phyloP scores from a whole-genome alignment of 169 alveolate species.

The Cytauxzoon felis region DNA sequence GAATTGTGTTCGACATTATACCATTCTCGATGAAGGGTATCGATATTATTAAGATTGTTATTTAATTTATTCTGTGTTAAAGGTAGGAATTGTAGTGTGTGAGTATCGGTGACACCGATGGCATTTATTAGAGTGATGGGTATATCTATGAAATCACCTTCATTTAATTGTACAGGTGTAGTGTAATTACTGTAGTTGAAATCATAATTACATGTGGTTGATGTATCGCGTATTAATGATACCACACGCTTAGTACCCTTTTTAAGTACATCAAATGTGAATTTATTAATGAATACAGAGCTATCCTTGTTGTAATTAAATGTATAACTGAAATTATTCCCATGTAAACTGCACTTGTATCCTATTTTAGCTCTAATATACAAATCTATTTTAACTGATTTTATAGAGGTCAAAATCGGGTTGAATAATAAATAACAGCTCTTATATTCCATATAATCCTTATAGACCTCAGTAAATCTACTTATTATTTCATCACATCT shows the following conservation, averaged over 20 bases:
- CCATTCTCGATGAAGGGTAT: conserved; percentile 61
- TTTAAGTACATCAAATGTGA: conserved; percentile 48
- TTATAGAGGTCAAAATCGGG: conserved; percentile 53
- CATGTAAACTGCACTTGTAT: conserved; percentile 2
- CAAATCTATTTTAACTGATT: conserved; percentile 54
- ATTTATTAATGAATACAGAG: conserved; percentile 40
- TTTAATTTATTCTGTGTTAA: conserved; percentile 11
- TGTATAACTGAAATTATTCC: conserved; percentile 47
- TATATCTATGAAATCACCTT: conserved; percentile 58
- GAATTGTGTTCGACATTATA: conserved; percentile 61
- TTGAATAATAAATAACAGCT: conserved; percentile 37
- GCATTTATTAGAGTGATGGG: conserved; percentile 60
- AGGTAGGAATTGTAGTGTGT: conserved; percentile 45
- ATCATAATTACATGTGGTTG: conserved; percentile 54
- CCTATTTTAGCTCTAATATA: conserved; percentile 30
- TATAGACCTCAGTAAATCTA: conserved; percentile 32
- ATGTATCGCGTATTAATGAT: conserved; percentile 50
- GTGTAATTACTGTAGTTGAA: conserved; percentile 40
- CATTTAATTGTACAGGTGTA: conserved; percentile 48
- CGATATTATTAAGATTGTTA: conserved; percentile 23
- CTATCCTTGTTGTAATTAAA: conserved; percentile 25
- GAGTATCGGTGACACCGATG: conserved; percentile 41
- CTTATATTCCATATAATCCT: conserved; percentile 39
- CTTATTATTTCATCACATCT: conserved; percentile 28
- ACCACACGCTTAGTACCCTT: conserved; percentile 26